These are phyloP conservation scores for Colletotrichum musae DNA, from an alignment of 2,329 filamentous ascomycete genomes.

Conservation along the genomic window DNA sequence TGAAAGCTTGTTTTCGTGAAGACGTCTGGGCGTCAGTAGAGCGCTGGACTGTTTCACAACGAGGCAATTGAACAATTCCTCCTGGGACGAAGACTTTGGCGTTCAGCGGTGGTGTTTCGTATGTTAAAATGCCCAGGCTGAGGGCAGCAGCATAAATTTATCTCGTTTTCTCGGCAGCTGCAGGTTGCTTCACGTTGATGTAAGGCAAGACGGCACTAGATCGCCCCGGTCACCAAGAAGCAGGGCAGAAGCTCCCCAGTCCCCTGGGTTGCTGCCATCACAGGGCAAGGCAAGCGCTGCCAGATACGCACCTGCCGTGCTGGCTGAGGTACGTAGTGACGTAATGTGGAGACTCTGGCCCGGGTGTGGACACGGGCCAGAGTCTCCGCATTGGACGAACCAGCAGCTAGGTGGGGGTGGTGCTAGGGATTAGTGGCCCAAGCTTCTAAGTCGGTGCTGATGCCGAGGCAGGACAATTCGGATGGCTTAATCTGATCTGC, in stretches of 20 bases:
- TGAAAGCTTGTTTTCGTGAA: neutral
- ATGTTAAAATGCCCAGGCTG: neutral
- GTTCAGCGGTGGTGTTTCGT: neutral
- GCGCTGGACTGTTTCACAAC: neutral
- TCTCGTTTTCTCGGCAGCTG: neutral
- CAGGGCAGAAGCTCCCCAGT: constrained; percentile 9
- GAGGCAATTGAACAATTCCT: neutral
- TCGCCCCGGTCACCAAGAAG: constrained; percentile 3
- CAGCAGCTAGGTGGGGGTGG: neutral
- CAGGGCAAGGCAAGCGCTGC: constrained; percentile 1
- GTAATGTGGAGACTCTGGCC: constrained; percentile 31
- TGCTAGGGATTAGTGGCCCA: neutral
- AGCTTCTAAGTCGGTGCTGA: constrained; percentile 15
- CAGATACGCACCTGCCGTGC: constrained; percentile 20
- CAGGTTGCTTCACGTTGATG: constrained; percentile 34
- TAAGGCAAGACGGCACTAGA: constrained; percentile 17
- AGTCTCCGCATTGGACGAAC: constrained; percentile 36
- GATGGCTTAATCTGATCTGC: too few relatives aligned
- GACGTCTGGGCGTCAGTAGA: neutral
- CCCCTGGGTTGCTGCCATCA: neutral
- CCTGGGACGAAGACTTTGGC: neutral
- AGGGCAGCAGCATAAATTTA: constrained; percentile 5
- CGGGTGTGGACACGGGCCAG: constrained; percentile 27
- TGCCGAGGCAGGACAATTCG: too few relatives aligned
- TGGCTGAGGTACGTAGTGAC: constrained; percentile 18